Base-by-base conservation (phyloP, 345 rosid genomes). In the Anacardium occidentale region DNA sequence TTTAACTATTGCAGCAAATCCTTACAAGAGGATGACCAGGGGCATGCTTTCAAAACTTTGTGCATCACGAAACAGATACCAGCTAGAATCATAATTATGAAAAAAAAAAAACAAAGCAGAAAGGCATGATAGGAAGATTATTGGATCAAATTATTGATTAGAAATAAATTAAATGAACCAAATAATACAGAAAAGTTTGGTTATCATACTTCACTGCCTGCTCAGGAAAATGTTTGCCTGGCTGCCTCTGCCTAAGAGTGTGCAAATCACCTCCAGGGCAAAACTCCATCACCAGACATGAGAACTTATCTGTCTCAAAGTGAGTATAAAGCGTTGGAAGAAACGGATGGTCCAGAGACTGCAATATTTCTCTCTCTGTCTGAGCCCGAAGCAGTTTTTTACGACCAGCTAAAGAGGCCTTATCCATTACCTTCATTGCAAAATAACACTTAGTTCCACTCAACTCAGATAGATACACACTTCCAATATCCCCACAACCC, bases 361-460 rank as follows among this genome's bases (percentile, higher is more conserved):
- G 97, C 70, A 93, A 80, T 58, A 93, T 93, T 83, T 91, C 98
- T 83, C 95, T 83, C 71, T 93, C 98, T 17, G 97, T 93, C 74
- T 93, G 98, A 73, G 95, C 98, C 25, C 98, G 86, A 76, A 89
- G 92, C 67, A 93, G 88, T 87, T 91, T 93, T 83, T 93, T 91
- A 47, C 97, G 93, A 66, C 90, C 85, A 0, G 93, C 98, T 69
- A 93, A 84, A 73, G 97, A 89, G 48, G 89, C 90, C 85, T 93
- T 91, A 74, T 93, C 98, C 98, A 93, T 93, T 37, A 93, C 98
- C 82, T 93, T 93, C 97, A 89, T 91, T 4, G 97, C 98, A 77
- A 93, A 91, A 78, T 85, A 82, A 79, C 98, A 86, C 75, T 84
- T 91, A 0, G 91, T 93, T 80, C 98, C 98, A 68, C 87, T 88